Conservation (phyloP, 2,329 filamentous ascomycete genomes). For the Xylaria sp. region DNA sequence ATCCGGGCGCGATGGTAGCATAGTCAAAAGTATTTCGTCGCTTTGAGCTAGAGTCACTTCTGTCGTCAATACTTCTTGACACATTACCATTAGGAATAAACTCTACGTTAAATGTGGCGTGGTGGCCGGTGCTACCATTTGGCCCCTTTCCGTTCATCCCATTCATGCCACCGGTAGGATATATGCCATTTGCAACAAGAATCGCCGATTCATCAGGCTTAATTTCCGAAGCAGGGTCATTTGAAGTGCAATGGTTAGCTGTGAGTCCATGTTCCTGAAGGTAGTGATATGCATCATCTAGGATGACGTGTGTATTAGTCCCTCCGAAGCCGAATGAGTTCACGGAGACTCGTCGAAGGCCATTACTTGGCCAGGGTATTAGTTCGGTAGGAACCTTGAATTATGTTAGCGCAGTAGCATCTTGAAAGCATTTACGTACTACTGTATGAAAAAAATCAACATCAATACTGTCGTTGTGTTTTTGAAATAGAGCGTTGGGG, state of each 20-base stretch:
- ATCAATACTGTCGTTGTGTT: conserved; percentile 45
- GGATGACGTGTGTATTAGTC: conserved; percentile 44
- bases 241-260: conserved; percentile 40
- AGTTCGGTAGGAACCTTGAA: conserved; percentile 42
- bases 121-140: not conserved
- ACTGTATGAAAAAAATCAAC: conserved; percentile 42
- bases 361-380: conserved; percentile 50
- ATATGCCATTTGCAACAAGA: not conserved
- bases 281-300: conserved; percentile 45
- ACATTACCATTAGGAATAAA: conserved; percentile 43
- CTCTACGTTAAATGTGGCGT: conserved; percentile 28
- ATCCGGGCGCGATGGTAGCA: conserved; percentile 1
- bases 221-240: not conserved
- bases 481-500: conserved; percentile 46
- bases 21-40: not conserved
- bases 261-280: conserved; percentile 34
- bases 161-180: not conserved
- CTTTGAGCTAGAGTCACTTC: not conserved
- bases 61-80: not conserved
- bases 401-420: conserved; percentile 20
- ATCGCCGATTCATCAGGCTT: not conserved
- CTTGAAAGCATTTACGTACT: conserved; percentile 32
- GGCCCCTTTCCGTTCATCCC: not conserved
- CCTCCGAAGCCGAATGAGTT: conserved; percentile 49
- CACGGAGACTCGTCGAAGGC: conserved; percentile 48